A percentile compares a stretch with the other conserved stretches of the same genome.
Evolutionary conservation across 148 eudicot species (phyloP).

Genomic region (Chenopodium suecicum): DNA sequence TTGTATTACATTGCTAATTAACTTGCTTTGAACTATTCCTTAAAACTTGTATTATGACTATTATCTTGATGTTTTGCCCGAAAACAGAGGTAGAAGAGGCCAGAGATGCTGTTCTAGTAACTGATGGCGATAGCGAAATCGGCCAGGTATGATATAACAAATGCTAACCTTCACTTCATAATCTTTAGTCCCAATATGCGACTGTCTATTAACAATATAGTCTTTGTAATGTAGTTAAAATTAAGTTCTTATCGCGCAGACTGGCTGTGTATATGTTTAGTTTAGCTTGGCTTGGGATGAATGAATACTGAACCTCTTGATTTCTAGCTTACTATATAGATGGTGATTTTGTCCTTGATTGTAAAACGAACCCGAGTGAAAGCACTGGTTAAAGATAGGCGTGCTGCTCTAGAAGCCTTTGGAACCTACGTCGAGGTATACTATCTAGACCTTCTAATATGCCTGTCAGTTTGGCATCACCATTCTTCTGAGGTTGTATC

Average conservation of each 20-base stretch:
- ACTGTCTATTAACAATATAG: not conserved
- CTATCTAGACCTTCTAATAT: not conserved
- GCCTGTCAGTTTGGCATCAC: not conserved
- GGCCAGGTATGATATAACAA: slow-evolving; percentile 66
- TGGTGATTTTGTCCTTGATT: slow-evolving; percentile 82
- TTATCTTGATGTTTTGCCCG: not conserved
- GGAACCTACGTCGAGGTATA: slow-evolving; percentile 92
- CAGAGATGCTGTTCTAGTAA: slow-evolving; percentile 80
- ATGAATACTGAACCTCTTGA: slow-evolving; percentile 26
- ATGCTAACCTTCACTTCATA: too few species aligned
- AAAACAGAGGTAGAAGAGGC: slow-evolving; percentile 56
- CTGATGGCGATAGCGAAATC: slow-evolving; percentile 93
- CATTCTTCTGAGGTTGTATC: not conserved
- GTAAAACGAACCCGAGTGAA: slow-evolving; percentile 76
- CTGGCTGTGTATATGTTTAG: not conserved
- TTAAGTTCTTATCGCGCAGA: not conserved
- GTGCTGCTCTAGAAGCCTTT: slow-evolving; percentile 87
- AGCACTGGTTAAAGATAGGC: slow-evolving; percentile 85
- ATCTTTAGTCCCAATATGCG: not conserved
- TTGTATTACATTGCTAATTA: not conserved
- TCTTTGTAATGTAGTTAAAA: not conserved
- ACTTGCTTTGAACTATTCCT: not conserved
- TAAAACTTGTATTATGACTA: not conserved
- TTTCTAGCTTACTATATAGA: slow-evolving; percentile 49
- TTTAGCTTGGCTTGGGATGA: not conserved